Base-by-base conservation (phyloP, 495 filamentous ascomycete genomes). In the Neurospora terricola region DNA sequence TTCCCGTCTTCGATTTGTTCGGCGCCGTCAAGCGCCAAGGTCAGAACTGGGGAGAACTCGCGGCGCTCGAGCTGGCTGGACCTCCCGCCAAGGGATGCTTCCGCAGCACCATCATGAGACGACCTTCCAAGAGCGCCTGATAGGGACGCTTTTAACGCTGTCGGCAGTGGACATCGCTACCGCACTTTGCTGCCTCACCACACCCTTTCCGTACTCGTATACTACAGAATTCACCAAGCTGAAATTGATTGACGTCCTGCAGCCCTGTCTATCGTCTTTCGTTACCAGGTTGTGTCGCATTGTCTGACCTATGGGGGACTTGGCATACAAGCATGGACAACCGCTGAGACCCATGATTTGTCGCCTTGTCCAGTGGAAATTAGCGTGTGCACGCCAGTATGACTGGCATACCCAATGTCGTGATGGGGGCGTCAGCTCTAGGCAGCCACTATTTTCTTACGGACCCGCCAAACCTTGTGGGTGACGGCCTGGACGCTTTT, bases 61-160 rank as follows among this genome's bases (percentile, higher is more conserved):
- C 45, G 36, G 79, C 76, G 8, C 43, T 79, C 9, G 72, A 72
- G 4, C 30, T 80, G 11, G 72, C 70, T 2, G 77, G 76, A 11
- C 74, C 77, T 0, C 39, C 74, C 5, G 43, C 76, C 4, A 70
- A 75, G n/a, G 80, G 80, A 2, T 68, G 66, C 27, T 14, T 70
- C 14, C 77, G 80, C 11, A 73, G 38, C 12, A 76, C 76, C 21
- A 76, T 81, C 37, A 81, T 81, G 80, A 77, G 59, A 72, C 34
- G 80, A 21, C 72, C 75, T 4, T 40, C 73, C 5, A 76, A 72
- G 42, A n/a, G 23, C 23, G 12, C 23, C 40, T 21, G 18, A 34
- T 69, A 34, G 54, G 5, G 12, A 30, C 21, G 23, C 6, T 30
- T 16, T 62, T 23, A 12, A 27, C n/a, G 1, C n/a, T 14, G 45